Base-by-base conservation (phyloP, 2,329 filamentous ascomycete species). In the Cryphonectria japonica region DNA sequence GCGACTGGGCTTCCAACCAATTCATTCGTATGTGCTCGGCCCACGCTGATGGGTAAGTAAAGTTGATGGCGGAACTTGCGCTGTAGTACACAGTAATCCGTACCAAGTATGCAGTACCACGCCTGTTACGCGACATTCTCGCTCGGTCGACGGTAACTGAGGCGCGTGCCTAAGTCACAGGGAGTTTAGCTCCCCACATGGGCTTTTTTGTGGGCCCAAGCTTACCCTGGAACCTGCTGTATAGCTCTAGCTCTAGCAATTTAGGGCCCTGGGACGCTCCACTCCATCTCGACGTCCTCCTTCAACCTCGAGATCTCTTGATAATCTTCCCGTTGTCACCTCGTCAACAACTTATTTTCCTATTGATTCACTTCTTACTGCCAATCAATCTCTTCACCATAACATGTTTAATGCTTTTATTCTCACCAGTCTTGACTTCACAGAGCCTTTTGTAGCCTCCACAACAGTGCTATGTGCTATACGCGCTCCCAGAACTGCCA, bases 201-300 rank as follows among this genome's bases (percentile, higher is more conserved):
- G 52, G 68, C 64, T 66, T 71, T 69, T 66, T 66, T 69, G 61
- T 71, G 69, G 69, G 66, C 6, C 69, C 61, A 54, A 59, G 54
- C 29, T 59, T 34, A 32, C 54, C 54, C 54, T 19, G 26, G 54
- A 16, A 19, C 26, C 54, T 26, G 19, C 54, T 54, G 26, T 3
- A 37, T n/a, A 37, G 32, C n/a, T 26, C 6, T 2, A 9, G 6
- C 26, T 19, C 16, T 3, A 32, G 54, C 54, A 57, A 57, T n/a
- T 54, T 3, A 9, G 50, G 43, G 41, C 41, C 50, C 5, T 7
- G n/a, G n/a, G 2, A 19, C 50, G 26, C 22, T 54, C 7, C 50
- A 29, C 50, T 11, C 50, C 9, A 6, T 6, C 26, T 32, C 26
- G 29, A 59, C 29, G 14, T 59, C 54, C 29, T 19, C 26, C 54